Evolutionary conservation across 805 yeast genomes (phyloP).

Genomic region (Ogataea ganodermae): DNA sequence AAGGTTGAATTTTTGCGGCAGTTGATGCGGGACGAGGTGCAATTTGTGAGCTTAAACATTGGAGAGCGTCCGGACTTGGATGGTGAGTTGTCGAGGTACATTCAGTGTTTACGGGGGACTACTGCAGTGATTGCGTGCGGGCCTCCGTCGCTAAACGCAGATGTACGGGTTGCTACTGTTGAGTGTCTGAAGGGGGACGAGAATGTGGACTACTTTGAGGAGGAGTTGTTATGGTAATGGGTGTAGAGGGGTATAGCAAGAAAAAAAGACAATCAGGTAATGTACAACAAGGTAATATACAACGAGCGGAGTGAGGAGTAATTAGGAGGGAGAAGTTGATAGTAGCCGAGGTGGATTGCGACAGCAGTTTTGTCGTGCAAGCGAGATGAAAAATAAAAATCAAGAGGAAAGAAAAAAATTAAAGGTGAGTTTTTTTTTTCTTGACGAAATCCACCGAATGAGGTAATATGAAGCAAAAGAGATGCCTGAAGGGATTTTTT

Average conservation of each 20-base stretch:
- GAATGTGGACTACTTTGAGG: conserved; percentile 40
- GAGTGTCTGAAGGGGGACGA: conserved; percentile 29
- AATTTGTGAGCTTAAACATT: conserved; percentile 26
- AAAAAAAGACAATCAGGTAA: not conserved
- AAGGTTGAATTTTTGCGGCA: conserved; percentile 19
- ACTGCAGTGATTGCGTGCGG: conserved; percentile 41
- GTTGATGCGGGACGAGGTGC: conserved; percentile 20
- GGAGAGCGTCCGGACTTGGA: conserved; percentile 30
- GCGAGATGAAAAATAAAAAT: not conserved
- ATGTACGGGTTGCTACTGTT: conserved; percentile 36
- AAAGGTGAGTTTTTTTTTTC: not conserved
- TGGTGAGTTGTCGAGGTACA: conserved; percentile 21
- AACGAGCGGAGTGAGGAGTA: not conserved
- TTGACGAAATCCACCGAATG: conserved; percentile 1
- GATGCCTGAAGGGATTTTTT: not conserved
- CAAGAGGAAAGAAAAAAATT: not conserved
- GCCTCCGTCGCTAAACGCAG: conserved; percentile 36
- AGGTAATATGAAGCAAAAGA: not conserved
- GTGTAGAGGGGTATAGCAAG: not conserved
- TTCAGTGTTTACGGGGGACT: conserved; percentile 24
- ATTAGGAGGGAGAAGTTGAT: too few relatives aligned
- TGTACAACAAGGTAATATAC: not conserved
- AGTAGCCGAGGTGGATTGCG: not conserved
- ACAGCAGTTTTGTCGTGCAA: conserved; percentile 1
- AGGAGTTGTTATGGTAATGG: conserved; percentile 39